phyloP scores from a whole-genome alignment of 305 asterid species.

The Striga hermonthica region DNA sequence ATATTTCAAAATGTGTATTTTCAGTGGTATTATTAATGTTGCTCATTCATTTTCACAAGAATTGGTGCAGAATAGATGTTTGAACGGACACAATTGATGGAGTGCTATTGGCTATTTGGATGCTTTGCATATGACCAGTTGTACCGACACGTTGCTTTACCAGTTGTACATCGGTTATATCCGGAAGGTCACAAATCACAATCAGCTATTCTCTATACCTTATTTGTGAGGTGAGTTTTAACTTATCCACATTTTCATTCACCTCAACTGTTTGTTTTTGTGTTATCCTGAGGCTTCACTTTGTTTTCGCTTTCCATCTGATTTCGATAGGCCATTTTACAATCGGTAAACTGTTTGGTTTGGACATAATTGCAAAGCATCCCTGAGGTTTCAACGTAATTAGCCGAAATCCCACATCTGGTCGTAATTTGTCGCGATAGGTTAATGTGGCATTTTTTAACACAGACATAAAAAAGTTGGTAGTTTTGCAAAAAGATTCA shows the following conservation, averaged over 20 bases:
- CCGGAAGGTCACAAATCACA: slow-evolving; percentile 58
- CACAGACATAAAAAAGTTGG: too few species aligned
- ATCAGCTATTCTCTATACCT: slow-evolving; percentile 96
- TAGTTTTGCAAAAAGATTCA: too few species aligned
- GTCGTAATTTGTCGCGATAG: too few species aligned
- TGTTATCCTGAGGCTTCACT: background rate
- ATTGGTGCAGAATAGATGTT: slow-evolving; percentile 51
- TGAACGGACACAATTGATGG: slow-evolving; percentile 74
- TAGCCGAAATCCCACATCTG: too few species aligned
- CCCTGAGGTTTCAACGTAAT: too few species aligned
- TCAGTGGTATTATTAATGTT: slow-evolving; percentile 57
- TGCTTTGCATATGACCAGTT: slow-evolving; percentile 94
- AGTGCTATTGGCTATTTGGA: slow-evolving; percentile 72
- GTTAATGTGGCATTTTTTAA: too few species aligned
- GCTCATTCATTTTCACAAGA: slow-evolving; percentile 45
- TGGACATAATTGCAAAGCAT: too few species aligned
- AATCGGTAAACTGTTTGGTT: too few species aligned
- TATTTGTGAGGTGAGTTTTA: slow-evolving; percentile 65
- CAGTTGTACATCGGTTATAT: slow-evolving; percentile 64
- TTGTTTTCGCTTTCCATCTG: background rate
- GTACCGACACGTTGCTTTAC: slow-evolving; percentile 62
- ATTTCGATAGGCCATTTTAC: too few species aligned
- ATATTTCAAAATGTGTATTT: background rate
- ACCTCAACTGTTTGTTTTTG: too few species aligned
- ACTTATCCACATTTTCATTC: background rate